A percentile compares a stretch with the other conserved stretches of the same genome.
These are phyloP conservation scores for Fraxinus quadrangulata DNA, from an alignment of 257 asterid genomes.

Conservation along the genomic window DNA sequence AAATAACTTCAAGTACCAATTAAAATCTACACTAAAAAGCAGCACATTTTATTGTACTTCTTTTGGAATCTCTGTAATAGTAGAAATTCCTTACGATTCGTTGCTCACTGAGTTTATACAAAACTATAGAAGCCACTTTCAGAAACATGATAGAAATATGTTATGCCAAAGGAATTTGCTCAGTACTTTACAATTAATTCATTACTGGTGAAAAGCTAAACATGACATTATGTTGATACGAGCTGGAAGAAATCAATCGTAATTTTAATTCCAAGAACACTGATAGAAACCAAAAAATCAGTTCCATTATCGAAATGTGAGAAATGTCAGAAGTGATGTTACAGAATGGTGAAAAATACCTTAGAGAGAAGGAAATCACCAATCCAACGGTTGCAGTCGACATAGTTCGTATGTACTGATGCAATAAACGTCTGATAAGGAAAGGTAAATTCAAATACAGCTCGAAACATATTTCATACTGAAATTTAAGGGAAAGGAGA, in stretches of 20 bases:
- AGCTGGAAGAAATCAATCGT: not conserved
- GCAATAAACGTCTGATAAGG: conserved; percentile 76
- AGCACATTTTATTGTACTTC: conserved; percentile 8
- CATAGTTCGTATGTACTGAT: conserved; percentile 88
- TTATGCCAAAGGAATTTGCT: not conserved
- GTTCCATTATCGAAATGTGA: not conserved
- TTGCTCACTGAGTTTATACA: conserved; percentile 3
- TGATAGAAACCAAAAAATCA: conserved; percentile 7
- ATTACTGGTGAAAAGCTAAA: not conserved
- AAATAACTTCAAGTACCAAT: not conserved
- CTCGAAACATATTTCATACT: conserved; percentile 4
- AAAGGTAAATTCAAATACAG: conserved; percentile 27
- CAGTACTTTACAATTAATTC: not conserved
- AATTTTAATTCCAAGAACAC: not conserved
- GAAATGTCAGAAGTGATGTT: not conserved
- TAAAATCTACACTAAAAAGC: not conserved
- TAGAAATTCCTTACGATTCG: not conserved
- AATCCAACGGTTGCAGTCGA: conserved; percentile 96
- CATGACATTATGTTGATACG: not conserved
- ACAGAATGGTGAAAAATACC: conserved; percentile 43
- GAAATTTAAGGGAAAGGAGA: conserved; percentile 14
- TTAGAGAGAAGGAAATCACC: conserved; percentile 93
- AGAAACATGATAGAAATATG: not conserved
- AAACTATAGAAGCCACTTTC: not conserved
- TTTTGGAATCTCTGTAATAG: not conserved